phyloP scores from a whole-genome alignment of 2,329 filamentous ascomycete genomes.

The Colletotrichum liriopes region DNA sequence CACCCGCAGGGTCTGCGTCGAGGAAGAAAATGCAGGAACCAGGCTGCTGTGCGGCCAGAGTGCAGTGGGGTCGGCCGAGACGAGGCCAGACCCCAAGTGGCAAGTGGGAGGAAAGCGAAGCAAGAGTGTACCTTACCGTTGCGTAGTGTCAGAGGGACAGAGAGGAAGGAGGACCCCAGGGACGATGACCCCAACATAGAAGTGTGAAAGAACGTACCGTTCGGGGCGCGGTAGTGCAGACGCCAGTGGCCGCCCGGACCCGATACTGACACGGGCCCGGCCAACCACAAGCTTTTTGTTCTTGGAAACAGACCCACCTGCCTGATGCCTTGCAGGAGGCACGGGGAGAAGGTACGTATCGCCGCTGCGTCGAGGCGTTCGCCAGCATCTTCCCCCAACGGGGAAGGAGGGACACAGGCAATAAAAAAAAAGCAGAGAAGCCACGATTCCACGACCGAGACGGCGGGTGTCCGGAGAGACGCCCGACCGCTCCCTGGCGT shows the following conservation, averaged over 20 bases:
- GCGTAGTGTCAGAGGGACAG: neutral
- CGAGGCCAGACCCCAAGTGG: neutral
- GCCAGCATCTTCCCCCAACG: conserved; percentile 19
- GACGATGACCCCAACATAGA: conserved; percentile 6
- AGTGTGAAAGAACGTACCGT: neutral
- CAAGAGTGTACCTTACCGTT: neutral
- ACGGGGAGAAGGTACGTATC: neutral
- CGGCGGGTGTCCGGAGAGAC: neutral
- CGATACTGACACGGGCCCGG: conserved; percentile 17
- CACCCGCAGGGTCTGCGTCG: neutral
- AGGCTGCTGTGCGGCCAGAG: neutral
- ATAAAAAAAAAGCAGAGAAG: neutral
- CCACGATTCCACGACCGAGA: conserved; percentile 7
- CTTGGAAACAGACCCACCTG: conserved; percentile 10
- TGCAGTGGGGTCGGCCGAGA: neutral
- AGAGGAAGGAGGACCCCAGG: conserved; percentile 14
- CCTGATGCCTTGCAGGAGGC: conserved; percentile 8
- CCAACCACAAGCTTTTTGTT: conserved; percentile 37
- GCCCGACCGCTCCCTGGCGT: neutral
- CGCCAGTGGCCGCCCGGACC: conserved; percentile 14
- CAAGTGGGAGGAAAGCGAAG: neutral
- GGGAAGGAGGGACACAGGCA: neutral
- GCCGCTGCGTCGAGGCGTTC: neutral
- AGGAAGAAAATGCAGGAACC: conserved; percentile 25
- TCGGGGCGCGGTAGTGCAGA: conserved; percentile 4